Conservation (phyloP, 1,284 basidiomycete species). For the Tilletia indica region DNA sequence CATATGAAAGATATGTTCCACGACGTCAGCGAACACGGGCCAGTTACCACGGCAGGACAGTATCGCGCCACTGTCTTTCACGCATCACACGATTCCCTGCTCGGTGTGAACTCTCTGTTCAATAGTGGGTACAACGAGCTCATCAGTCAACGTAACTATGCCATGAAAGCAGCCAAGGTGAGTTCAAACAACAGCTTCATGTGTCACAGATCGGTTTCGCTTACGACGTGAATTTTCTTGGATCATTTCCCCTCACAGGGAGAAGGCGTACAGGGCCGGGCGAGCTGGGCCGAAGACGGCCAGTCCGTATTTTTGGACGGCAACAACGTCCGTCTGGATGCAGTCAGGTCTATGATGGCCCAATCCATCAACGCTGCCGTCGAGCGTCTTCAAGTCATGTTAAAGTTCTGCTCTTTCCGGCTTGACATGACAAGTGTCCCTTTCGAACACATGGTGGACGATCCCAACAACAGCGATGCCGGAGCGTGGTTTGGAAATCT, state of each 20-base stretch:
- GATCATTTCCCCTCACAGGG: not conserved
- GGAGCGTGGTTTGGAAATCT: not conserved
- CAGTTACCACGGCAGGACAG: too few relatives aligned
- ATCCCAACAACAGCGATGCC: not conserved
- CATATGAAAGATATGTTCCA: too few relatives aligned
- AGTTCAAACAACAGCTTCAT: too few relatives aligned
- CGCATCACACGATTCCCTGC: not conserved
- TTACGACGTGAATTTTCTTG: too few relatives aligned
- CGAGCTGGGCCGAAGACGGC: not conserved
- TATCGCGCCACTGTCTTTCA: too few relatives aligned
- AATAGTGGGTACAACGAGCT: not conserved
- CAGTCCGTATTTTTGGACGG: not conserved
- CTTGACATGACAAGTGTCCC: not conserved
- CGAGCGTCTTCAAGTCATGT: not conserved
- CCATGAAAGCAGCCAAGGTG: not conserved
- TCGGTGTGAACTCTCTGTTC: not conserved
- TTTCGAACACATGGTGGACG: not conserved
- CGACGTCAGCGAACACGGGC: too few relatives aligned
- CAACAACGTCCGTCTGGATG: not conserved
- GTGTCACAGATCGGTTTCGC: too few relatives aligned
- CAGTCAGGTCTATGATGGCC: not conserved
- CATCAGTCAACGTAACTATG: not conserved
- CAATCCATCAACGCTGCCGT: not conserved
- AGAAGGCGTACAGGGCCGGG: not conserved
- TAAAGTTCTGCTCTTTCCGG: not conserved